Base-by-base conservation (phyloP, 257 asterid species). In the Penstemon newberryi region DNA sequence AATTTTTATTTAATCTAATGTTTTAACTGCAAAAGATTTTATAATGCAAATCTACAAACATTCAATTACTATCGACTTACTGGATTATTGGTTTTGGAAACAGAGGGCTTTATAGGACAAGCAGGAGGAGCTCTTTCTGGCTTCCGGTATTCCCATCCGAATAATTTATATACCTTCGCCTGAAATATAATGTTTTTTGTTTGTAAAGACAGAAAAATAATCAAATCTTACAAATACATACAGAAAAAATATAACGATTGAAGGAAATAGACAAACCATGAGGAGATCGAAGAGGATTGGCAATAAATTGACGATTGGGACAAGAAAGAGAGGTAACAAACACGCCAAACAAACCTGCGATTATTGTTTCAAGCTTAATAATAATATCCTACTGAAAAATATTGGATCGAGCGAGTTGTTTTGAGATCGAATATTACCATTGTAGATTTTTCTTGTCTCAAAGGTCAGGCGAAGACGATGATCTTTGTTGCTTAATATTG, bases 81-180 rank as follows among this genome's bases (percentile, higher is more conserved):
- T 37, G 96, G 80, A 74, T 72, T 71, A 65, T 63, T 65, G 51
- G 77, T 50, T 45, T 82, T 80, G 69, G 78, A 12, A 8, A 89
- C 82, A 13, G 97, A 67, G 38, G 98, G 87, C 56, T 84, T 88
- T 45, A 75, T 77, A 52, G 98, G 97, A 77, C 97, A 93, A 78
- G 96, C 96, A 56, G 96, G 85, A 44, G 96, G 90, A 7, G 83
- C 87, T 70, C 97, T 89, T 74, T 54, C 91, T 63, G 99, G 97
- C 81, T 79, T 89, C 71, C 85, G 87, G 70, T 91, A 94, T 63
- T 94, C 99, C 96, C 95, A 84, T 36, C 97, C 97, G 3, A 78
- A 67, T 79, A 94, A 75, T 51, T 93, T 82, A 67, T 89, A 94
- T 44, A 94, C 56, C 83, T 77, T 89, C 12, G 90, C 90, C 99